A percentile compares a stretch with the other conserved stretches of the same genome.
Conservation (phyloP, 352 stramenopile species). For the Phytophthora lateralis region DNA sequence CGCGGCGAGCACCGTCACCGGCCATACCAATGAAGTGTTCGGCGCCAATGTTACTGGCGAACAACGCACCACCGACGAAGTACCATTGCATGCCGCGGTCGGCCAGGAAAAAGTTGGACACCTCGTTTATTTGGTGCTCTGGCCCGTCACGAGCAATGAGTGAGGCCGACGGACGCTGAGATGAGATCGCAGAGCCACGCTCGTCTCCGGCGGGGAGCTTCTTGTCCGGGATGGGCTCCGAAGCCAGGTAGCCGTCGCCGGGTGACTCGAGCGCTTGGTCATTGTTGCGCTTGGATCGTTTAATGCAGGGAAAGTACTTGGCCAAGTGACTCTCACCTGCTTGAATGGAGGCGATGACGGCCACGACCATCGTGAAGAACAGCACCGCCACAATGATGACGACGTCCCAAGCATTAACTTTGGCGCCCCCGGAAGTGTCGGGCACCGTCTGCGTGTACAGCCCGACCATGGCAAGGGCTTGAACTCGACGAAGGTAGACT, state of each 20-base stretch:
- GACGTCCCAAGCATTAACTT: slow-evolving; percentile 42
- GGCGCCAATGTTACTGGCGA: slow-evolving; percentile 72
- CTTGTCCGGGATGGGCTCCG: slow-evolving; percentile 33
- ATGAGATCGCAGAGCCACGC: slow-evolving; percentile 30
- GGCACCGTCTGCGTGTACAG: slow-evolving; percentile 38
- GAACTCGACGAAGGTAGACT: slow-evolving; percentile 3
- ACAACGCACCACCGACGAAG: slow-evolving; percentile 61
- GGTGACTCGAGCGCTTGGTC: slow-evolving; percentile 22
- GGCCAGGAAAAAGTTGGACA: slow-evolving; percentile 69
- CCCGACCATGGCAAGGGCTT: slow-evolving; percentile 29
- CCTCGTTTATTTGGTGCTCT: slow-evolving; percentile 31
- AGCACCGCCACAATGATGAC: slow-evolving; percentile 41
- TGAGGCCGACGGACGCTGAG: slow-evolving; percentile 30
- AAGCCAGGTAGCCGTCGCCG: slow-evolving; percentile 31
- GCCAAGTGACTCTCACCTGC: slow-evolving; percentile 39
- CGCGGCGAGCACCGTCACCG: slow-evolving; percentile 57
- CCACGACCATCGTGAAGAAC: slow-evolving; percentile 43
- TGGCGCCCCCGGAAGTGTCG: slow-evolving; percentile 33
- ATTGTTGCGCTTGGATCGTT: slow-evolving; percentile 22
- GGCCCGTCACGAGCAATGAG: slow-evolving; percentile 38
- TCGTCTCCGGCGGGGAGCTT: slow-evolving; percentile 37
- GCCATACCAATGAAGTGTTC: slow-evolving; percentile 79
- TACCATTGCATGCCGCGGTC: slow-evolving; percentile 76
- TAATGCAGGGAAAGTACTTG: slow-evolving; percentile 45
- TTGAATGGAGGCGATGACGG: slow-evolving; percentile 42